A percentile compares a stretch with the other conserved stretches of the same genome.
Conservation (phyloP, 305 asterid species). For the Petunia hybrid region DNA sequence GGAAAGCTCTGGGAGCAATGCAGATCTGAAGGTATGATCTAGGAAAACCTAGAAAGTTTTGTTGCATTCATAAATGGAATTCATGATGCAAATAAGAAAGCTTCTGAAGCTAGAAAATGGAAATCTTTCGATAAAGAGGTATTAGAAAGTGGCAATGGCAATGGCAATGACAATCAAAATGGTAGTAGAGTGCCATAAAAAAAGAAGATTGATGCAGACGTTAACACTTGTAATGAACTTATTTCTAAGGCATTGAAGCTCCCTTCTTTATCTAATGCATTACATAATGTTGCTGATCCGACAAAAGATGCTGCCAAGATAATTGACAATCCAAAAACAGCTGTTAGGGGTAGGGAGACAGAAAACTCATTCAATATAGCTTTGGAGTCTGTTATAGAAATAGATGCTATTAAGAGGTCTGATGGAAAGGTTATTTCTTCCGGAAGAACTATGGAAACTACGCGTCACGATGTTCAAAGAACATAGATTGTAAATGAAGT, state of each 20-base stretch:
- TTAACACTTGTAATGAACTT: conserved; percentile 70
- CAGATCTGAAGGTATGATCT: conserved; percentile 50
- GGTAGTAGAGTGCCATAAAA: conserved; percentile 38
- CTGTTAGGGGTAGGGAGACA: conserved; percentile 42
- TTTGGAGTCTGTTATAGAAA: conserved; percentile 50
- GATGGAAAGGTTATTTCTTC: conserved; percentile 48
- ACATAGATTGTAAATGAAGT: conserved; percentile 46
- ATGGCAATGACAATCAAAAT: conserved; percentile 38
- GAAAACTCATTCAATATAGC: conserved; percentile 55
- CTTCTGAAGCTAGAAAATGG: conserved; percentile 51
- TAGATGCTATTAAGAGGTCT: conserved; percentile 33
- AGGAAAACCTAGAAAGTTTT: conserved; percentile 46
- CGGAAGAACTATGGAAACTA: conserved; percentile 47
- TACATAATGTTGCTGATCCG: conserved; percentile 34
- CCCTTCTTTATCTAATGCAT: conserved; percentile 67
- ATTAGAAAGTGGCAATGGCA: conserved; percentile 34
- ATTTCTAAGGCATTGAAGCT: conserved; percentile 78
- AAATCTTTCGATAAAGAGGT: conserved; percentile 46
- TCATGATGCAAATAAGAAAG: conserved; percentile 45
- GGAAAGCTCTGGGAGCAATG: conserved; percentile 50
- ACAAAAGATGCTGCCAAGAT: conserved; percentile 44
- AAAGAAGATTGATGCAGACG: conserved; percentile 57
- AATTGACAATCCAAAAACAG: conserved; percentile 37
- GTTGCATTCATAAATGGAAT: conserved; percentile 52
- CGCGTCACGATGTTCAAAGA: conserved; percentile 44